Percentiles rank a stretch among this genome's conserved stretches.
phyloP scores from a whole-genome alignment of 2,329 filamentous ascomycete species.

The Diaporthe longicolla region DNA sequence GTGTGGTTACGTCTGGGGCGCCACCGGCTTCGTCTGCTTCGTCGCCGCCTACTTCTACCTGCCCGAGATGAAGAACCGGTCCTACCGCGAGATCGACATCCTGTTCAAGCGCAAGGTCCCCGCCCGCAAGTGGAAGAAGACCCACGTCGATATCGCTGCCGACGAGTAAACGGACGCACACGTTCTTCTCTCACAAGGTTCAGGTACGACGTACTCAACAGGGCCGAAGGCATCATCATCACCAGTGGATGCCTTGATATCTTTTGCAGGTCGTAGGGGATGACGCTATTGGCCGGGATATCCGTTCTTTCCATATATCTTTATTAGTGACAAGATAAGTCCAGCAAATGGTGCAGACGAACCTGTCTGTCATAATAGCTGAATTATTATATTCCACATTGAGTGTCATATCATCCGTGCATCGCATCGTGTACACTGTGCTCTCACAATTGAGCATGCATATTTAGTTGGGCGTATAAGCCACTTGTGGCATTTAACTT shows the following conservation, averaged over 20 bases:
- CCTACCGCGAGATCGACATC: constrained; percentile 75
- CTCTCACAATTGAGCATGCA: background rate
- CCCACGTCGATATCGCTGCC: constrained; percentile 69
- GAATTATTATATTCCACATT: background rate
- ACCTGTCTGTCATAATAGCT: background rate
- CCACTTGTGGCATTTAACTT: background rate
- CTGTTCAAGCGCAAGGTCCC: constrained; percentile 67
- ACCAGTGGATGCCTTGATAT: background rate
- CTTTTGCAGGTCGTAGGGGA: background rate
- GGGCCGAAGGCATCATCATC: background rate
- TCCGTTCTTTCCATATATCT: constrained; percentile 13
- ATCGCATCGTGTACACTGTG: background rate
- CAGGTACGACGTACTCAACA: background rate
- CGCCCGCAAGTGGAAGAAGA: constrained; percentile 70
- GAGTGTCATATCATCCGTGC: background rate
- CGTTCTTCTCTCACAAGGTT: background rate
- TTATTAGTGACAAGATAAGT: constrained; percentile 5
- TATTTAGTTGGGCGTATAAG: background rate
- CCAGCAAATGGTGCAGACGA: background rate
- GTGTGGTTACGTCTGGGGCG: constrained; percentile 73
- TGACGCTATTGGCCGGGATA: background rate
- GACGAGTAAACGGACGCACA: constrained; percentile 66
- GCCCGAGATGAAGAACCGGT: constrained; percentile 70
- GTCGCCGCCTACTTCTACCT: constrained; percentile 62
- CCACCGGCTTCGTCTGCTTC: constrained; percentile 69